These are phyloP conservation scores for Chrysanthemum seticuspe DNA, from an alignment of 129 eudicot genomes.

Conservation along the genomic window DNA sequence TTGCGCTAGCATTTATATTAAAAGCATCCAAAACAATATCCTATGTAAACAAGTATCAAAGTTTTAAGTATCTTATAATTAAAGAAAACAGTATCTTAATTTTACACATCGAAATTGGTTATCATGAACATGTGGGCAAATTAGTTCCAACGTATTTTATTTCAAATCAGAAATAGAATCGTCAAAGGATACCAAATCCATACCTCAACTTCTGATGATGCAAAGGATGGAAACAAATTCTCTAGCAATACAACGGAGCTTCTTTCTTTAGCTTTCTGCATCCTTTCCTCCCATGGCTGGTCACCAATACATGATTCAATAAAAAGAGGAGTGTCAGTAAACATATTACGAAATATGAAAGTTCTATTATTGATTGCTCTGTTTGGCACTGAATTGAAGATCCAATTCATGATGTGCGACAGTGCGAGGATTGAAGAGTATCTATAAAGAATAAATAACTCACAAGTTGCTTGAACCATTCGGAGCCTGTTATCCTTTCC, in stretches of 20 bases:
- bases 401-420: slow-evolving; percentile 3
- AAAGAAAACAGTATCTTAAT: not conserved
- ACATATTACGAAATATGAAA: too few relatives aligned
- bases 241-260: slow-evolving; percentile 49
- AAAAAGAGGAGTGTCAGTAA: not conserved
- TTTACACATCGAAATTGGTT: too few relatives aligned
- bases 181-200: not conserved
- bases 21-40: slow-evolving; percentile 41
- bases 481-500: not conserved
- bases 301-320: not conserved
- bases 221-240: slow-evolving; percentile 52
- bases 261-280: slow-evolving; percentile 36
- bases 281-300: slow-evolving; percentile 57
- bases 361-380: not conserved
- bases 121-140: too few relatives aligned
- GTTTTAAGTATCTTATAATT: slow-evolving; percentile 1
- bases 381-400: slow-evolving; percentile 6
- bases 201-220: slow-evolving; percentile 71
- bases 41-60: slow-evolving; percentile 23
- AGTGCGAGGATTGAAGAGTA: not conserved
- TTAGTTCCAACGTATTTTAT: too few relatives aligned
- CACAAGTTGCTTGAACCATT: slow-evolving; percentile 58
- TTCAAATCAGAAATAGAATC: too few relatives aligned
- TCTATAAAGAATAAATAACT: slow-evolving; percentile 25
- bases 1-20: slow-evolving; percentile 37